These are phyloP conservation scores for Physcia stellaris DNA, from an alignment of 495 filamentous ascomycete species.

Conservation along the genomic window DNA sequence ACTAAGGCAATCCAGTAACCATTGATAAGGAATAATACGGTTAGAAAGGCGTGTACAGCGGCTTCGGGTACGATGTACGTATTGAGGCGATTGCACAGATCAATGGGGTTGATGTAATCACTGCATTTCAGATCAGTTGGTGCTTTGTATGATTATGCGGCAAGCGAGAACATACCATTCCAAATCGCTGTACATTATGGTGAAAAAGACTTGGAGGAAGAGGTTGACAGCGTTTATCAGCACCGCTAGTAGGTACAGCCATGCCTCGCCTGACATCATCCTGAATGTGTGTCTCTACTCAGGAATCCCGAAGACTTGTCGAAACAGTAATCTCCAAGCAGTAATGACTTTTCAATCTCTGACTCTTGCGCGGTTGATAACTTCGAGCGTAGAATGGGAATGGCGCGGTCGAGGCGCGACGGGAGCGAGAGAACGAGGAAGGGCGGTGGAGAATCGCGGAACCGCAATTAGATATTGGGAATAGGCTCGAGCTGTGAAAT, in stretches of 20 bases:
- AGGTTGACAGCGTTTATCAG: constrained; percentile 99
- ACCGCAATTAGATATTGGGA: no score
- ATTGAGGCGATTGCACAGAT: constrained; percentile 99
- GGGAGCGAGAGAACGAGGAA: no score
- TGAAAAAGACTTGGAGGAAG: constrained; percentile 99
- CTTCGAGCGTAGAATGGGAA: no score
- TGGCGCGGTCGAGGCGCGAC: no score
- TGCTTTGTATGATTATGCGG: constrained; percentile 13
- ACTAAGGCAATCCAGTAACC: constrained; percentile 94
- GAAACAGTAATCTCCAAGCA: no score
- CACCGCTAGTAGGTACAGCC: constrained; percentile 96
- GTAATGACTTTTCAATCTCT: no score
- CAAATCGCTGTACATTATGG: constrained; percentile 98
- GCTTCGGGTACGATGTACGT: constrained; percentile 99
- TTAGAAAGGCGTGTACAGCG: constrained; percentile 89
- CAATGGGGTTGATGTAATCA: constrained; percentile 99
- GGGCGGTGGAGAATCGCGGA: no score
- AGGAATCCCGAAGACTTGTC: no score
- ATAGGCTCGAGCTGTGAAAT: no score
- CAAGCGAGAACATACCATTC: constrained; percentile 54
- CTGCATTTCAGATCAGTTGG: constrained; percentile 29
- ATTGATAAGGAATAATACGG: constrained; percentile 90
- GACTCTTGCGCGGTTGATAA: no score
- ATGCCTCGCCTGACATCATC: constrained; percentile 93
- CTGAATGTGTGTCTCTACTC: no score